Evolutionary conservation across 1,284 basidiomycete species (phyloP), one percentile per base, ranked within the genome.

Genomic region (Ganoderma lingzhi): DNA sequence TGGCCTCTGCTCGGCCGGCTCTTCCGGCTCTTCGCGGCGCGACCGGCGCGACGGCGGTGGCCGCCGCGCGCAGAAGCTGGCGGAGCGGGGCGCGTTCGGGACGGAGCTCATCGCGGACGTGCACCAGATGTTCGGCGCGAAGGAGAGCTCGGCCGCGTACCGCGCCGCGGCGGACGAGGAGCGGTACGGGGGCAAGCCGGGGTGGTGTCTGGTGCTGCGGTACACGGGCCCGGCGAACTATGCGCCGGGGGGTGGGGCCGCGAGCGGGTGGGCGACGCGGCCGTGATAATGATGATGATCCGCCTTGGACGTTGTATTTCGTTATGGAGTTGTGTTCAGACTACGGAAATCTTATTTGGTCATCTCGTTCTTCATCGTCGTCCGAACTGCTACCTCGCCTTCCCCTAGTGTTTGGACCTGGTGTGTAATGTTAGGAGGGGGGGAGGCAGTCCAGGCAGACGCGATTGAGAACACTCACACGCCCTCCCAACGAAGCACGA

Each of bases 151-250:
- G n/a, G 37, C 59, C 8, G 37, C 59, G 41, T 61, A 23, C 19
- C 59, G 59, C 39, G 59, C 59, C 39, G 37, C 39, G 6, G 59
- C 59, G 59, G 59, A 61, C 37, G 37, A 61, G 28, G 39, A 23
- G 23, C 39, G 59, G 39, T 61, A 61, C 15, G 23, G 39, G 37
- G 39, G 5, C 23, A 9, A 14, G 39, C 59, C 41, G 14, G 23
- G 35, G 12, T 61, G 59, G 59, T 42, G 59, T 41, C 6, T 61
- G 59, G 59, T 61, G 39, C 30, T 61, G 10, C 19, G 59, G 37
- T 42, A 61, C 35, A 60, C 6, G 1, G 39, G 58, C 3, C 39
- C 58, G 9, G 58, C 58, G 12, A 41, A 35, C 39, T 41, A 39
- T 41, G 58, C 58, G 19, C 23, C 23, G 23, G 56, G 37, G 39